Evolutionary conservation across 192 early-diverging fungal species (phyloP), one percentile per base, ranked within the genome.

Genomic region (Geosiphon pyriformis): DNA sequence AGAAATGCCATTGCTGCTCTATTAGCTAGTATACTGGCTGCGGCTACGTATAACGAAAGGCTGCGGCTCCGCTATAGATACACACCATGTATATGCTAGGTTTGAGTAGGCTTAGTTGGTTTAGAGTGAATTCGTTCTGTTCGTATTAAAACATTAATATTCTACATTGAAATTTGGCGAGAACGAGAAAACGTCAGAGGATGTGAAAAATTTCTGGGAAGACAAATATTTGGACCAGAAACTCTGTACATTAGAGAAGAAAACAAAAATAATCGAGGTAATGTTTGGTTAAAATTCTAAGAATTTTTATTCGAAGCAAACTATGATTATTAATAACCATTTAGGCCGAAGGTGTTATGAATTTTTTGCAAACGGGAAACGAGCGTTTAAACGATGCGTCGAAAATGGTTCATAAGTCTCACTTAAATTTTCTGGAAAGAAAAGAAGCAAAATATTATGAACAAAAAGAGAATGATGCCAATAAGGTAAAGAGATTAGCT

Each of bases 301-400:
- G 47, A 62, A 49, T 18, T 49, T 37, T 46, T 1, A 61, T 61
- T 61, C 25, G 59, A 61, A 61, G 7, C 37, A 61, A 62, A 62
- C 31, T 12, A 2, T 49, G 11, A 62, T n/a, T 50, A 49, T 62
- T 49, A 62, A 62, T 62, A 62, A 62, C 29, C 50, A 49, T 49
- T 62, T 30, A 62, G 61, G 61, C 61, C 31, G 47, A 62, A 62
- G 61, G 47, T 48, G 2, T 61, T 61, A 46, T 61, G 46, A 61
- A 61, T 48, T 61, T 61, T 61, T 61, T 61, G 60, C 37, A 61
- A 61, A 61, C 60, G 23, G 60, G 46, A 49, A 61, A 61, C 30
- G 46, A 61, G 49, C 60, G 46, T 48, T 61, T 61, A 61, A 61
- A 61, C 26, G 46, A 61, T 61, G 49, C 26, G 46, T 61, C 60